Conservation (phyloP, 768 basidiomycete species). For the Russula sp. region DNA sequence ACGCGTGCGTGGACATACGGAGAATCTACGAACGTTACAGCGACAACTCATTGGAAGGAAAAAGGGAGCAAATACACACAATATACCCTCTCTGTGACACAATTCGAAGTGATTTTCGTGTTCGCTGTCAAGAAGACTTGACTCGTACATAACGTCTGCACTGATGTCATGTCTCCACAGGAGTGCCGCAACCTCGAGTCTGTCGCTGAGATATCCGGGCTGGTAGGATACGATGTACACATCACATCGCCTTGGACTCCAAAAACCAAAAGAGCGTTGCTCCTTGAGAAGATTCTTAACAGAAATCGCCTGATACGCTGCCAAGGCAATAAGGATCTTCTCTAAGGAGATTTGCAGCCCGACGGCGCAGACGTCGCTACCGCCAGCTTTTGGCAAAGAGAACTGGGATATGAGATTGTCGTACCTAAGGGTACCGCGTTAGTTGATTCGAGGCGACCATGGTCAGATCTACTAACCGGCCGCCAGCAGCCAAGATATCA, state of each 20-base stretch:
- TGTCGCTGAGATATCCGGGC: constrained; percentile 68
- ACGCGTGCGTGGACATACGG: constrained; percentile 54
- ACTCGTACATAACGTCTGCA: constrained; percentile 85
- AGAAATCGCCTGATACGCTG: constrained; percentile 62
- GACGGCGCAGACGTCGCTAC: constrained; percentile 59
- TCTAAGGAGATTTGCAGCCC: constrained; percentile 77
- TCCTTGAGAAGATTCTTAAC: constrained; percentile 72
- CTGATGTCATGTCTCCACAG: constrained; percentile 82
- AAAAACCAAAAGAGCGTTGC: constrained; percentile 79
- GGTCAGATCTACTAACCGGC: constrained; percentile 49
- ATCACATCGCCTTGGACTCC: constrained; percentile 87
- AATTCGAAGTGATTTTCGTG: constrained; percentile 64
- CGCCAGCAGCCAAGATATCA: constrained; percentile 78
- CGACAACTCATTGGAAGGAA: neutral
- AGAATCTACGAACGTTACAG: constrained; percentile 41
- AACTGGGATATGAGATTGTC: constrained; percentile 66
- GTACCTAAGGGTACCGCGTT: constrained; percentile 48
- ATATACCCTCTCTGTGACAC: constrained; percentile 77
- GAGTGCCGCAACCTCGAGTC: constrained; percentile 71
- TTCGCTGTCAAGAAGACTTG: constrained; percentile 57
- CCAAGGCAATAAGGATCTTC: constrained; percentile 68
- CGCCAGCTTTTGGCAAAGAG: constrained; percentile 51
- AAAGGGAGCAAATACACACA: constrained; percentile 46
- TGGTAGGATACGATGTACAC: constrained; percentile 82
- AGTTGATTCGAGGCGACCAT: constrained; percentile 7